These are phyloP conservation scores for Nymphaea thermarum DNA, from an alignment of 164 flowering plant species.

Conservation along the genomic window DNA sequence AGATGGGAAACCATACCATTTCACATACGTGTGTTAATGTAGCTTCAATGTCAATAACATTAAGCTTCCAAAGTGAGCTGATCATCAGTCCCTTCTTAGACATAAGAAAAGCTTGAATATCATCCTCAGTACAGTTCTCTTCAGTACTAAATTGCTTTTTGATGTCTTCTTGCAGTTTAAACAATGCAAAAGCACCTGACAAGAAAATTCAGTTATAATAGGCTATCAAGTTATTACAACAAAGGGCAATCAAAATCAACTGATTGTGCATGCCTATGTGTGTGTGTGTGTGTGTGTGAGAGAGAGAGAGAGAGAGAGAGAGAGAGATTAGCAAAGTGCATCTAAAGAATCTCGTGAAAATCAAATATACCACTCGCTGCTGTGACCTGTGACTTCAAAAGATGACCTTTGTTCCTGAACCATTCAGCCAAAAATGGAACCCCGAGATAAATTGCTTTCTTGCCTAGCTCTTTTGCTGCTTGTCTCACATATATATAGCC, in stretches of 20 bases:
- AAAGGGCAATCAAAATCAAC: no score
- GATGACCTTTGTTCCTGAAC: slow-evolving; percentile 89
- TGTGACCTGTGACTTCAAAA: slow-evolving; percentile 82
- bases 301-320: no score
- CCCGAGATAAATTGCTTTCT: slow-evolving; percentile 71
- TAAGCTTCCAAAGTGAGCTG: slow-evolving; percentile 86
- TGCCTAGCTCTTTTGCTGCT: slow-evolving; percentile 90
- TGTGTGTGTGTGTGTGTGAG: no score
- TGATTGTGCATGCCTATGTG: no score
- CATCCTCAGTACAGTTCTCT: slow-evolving; percentile 38
- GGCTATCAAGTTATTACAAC: no score
- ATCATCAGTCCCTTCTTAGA: slow-evolving; percentile 55
- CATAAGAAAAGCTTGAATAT: slow-evolving; percentile 51
- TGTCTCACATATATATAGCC: slow-evolving; percentile 82
- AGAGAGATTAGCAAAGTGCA: neutral
- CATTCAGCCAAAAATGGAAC: slow-evolving; percentile 95
- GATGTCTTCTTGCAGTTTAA: slow-evolving; percentile 76
- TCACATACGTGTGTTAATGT: slow-evolving; percentile 87
- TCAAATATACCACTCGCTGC: slow-evolving; percentile 78
- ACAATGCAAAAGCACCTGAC: slow-evolving; percentile 80
- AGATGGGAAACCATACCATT: slow-evolving; percentile 41
- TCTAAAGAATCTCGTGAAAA: neutral
- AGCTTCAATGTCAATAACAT: slow-evolving; percentile 89
- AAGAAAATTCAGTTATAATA: neutral
- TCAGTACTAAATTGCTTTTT: slow-evolving; percentile 44